Conservation (phyloP, 352 stramenopile genomes). For the Phytophthora chlamydospora region DNA sequence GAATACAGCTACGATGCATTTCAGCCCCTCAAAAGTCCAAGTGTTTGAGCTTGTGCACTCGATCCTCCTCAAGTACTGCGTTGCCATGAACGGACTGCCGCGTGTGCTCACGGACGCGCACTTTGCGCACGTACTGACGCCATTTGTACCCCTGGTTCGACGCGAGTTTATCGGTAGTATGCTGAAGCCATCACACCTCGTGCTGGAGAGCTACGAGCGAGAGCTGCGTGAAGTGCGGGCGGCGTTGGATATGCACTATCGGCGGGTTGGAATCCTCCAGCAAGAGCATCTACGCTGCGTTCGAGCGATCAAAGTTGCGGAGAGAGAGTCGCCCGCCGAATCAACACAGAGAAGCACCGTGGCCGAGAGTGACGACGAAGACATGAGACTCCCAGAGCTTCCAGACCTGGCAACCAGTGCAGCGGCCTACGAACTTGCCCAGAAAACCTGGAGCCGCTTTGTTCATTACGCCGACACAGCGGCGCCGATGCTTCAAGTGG, state of each 20-base stretch:
- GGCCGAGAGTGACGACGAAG: slow-evolving; percentile 14
- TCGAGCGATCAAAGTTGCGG: slow-evolving; percentile 38
- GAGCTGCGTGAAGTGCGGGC: slow-evolving; percentile 34
- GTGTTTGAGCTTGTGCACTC: slow-evolving; percentile 52
- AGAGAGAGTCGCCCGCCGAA: slow-evolving; percentile 18
- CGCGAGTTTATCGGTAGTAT: slow-evolving; percentile 30
- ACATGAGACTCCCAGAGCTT: slow-evolving; percentile 19
- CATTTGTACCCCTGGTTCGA: slow-evolving; percentile 41
- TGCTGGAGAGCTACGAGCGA: slow-evolving; percentile 25
- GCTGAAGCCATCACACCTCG: slow-evolving; percentile 34
- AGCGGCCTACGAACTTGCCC: slow-evolving; percentile 48
- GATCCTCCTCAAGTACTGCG: slow-evolving; percentile 52
- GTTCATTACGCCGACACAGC: slow-evolving; percentile 41
- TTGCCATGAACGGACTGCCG: slow-evolving; percentile 46
- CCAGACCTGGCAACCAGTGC: slow-evolving; percentile 31
- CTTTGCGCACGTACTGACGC: slow-evolving; percentile 45
- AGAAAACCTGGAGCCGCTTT: slow-evolving; percentile 46
- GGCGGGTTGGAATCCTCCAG: slow-evolving; percentile 36
- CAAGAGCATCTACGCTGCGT: slow-evolving; percentile 43
- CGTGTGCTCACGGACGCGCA: slow-evolving; percentile 35
- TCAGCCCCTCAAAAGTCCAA: slow-evolving; percentile 38
- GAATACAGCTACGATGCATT: slow-evolving; percentile 24
- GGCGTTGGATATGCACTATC: slow-evolving; percentile 40
- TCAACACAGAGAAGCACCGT: slow-evolving; percentile 1
- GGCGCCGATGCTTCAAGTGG: slow-evolving; percentile 48